phyloP scores from a whole-genome alignment of 2,329 filamentous ascomycete species.

The Cladophialophora psammophila region DNA sequence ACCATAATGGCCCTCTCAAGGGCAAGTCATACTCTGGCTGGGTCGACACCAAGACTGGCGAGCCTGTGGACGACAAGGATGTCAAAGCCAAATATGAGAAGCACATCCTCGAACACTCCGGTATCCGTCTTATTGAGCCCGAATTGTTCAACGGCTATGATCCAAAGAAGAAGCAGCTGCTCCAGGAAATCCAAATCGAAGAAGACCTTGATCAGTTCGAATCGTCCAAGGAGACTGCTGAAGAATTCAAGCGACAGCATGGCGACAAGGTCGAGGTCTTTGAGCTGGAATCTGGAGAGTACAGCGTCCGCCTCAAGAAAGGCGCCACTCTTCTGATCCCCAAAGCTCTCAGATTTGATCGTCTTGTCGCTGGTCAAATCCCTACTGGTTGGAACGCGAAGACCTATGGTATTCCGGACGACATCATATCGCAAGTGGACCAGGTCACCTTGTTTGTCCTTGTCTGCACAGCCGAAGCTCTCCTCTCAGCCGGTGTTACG shows the following conservation, averaged over 20 bases:
- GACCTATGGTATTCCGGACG: slow-evolving; percentile 93
- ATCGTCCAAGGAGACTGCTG: slow-evolving; percentile 93
- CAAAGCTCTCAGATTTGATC: slow-evolving; percentile 96
- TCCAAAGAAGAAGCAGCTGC: slow-evolving; percentile 96
- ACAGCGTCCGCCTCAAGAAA: slow-evolving; percentile 92
- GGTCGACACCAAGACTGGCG: slow-evolving; percentile 92
- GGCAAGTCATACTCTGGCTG: slow-evolving; percentile 94
- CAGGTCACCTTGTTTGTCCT: slow-evolving; percentile 95
- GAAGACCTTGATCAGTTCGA: slow-evolving; percentile 98
- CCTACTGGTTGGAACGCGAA: slow-evolving; percentile 97
- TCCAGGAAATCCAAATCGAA: slow-evolving; percentile 97
- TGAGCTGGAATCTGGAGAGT: slow-evolving; percentile 94
- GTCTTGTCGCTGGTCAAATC: slow-evolving; percentile 94
- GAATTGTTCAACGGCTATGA: slow-evolving; percentile 97
- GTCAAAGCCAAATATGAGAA: slow-evolving; percentile 98
- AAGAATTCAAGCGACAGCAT: slow-evolving; percentile 97
- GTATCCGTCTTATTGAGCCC: slow-evolving; percentile 96
- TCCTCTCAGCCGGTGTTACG: slow-evolving; percentile 92
- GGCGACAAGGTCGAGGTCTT: slow-evolving; percentile 98
- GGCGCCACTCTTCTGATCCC: slow-evolving; percentile 93
- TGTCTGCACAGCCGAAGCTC: slow-evolving; percentile 88
- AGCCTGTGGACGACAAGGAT: slow-evolving; percentile 97
- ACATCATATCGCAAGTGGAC: slow-evolving; percentile 97
- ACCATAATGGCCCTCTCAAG: slow-evolving; percentile 95
- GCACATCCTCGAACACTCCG: slow-evolving; percentile 92